Conservation (phyloP, 2,329 filamentous ascomycete genomes). For the Ophiostoma sp. region DNA sequence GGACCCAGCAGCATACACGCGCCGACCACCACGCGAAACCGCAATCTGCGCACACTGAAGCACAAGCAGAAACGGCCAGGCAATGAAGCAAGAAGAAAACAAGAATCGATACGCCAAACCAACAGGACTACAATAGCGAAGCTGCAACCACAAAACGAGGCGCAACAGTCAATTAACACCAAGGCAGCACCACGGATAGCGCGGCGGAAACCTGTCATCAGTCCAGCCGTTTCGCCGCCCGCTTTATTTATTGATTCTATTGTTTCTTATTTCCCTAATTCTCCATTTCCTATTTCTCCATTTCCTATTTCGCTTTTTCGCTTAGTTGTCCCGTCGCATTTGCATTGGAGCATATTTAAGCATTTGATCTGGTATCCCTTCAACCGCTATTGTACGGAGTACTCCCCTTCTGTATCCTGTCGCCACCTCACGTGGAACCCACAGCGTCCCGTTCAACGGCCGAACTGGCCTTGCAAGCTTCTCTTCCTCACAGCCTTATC, state of each 20-base stretch:
- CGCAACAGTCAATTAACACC: neutral
- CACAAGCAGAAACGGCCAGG: neutral
- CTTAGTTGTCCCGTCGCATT: neutral
- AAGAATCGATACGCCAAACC: neutral
- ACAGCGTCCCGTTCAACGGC: neutral
- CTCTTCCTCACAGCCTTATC: neutral
- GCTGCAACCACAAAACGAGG: neutral
- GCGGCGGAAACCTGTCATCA: slow-evolving; percentile 6
- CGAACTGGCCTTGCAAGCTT: neutral
- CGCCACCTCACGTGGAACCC: neutral
- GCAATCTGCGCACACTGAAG: neutral
- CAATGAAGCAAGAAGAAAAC: neutral
- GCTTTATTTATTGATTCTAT: neutral
- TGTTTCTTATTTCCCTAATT: neutral
- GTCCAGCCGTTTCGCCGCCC: neutral
- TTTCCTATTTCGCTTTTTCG: neutral
- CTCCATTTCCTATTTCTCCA: neutral
- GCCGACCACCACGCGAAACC: too few species aligned
- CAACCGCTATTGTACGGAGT: too few species aligned
- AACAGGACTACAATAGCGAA: neutral
- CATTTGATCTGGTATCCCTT: neutral
- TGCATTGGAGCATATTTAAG: neutral
- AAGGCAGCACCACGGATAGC: slow-evolving; percentile 3
- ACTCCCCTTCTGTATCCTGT: neutral
- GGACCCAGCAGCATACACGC: too few species aligned